These are phyloP conservation scores for Pseudevernia furfuracea DNA, from an alignment of 495 filamentous ascomycete genomes.

Conservation along the genomic window DNA sequence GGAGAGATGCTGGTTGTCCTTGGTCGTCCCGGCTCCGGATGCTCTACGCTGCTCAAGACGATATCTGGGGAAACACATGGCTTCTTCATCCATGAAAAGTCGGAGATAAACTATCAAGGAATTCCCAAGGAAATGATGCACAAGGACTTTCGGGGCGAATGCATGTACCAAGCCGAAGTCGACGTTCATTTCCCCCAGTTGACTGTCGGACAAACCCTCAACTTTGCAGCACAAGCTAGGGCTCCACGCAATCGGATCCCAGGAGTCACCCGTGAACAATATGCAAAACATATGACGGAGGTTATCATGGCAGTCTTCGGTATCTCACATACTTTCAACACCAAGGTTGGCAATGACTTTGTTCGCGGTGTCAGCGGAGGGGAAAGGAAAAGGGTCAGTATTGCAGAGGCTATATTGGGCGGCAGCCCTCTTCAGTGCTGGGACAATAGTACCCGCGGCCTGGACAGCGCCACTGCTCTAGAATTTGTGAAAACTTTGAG, in stretches of 20 bases:
- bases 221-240: slow-evolving; percentile 65
- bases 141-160: slow-evolving; percentile 63
- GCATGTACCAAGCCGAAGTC: slow-evolving; percentile 72
- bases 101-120: slow-evolving; percentile 70
- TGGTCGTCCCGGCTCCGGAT: slow-evolving; percentile 70
- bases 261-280: slow-evolving; percentile 51
- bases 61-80: slow-evolving; percentile 72
- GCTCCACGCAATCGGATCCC: slow-evolving; percentile 55
- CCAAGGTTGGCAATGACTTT: slow-evolving; percentile 71
- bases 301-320: slow-evolving; percentile 76
- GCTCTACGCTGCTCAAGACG: slow-evolving; percentile 72
- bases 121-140: slow-evolving; percentile 56
- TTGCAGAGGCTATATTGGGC: slow-evolving; percentile 62
- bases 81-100: slow-evolving; percentile 54
- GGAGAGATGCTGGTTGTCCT: slow-evolving; percentile 79
- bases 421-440: slow-evolving; percentile 68
- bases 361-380: slow-evolving; percentile 74
- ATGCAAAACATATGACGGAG: slow-evolving; percentile 59
- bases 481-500: slow-evolving; percentile 67
- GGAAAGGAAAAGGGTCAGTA: slow-evolving; percentile 76
- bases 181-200: slow-evolving; percentile 81
- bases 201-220: slow-evolving; percentile 68
- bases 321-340: slow-evolving; percentile 67
- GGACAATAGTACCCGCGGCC: slow-evolving; percentile 76
- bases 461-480: slow-evolving; percentile 75